Evolutionary conservation across 2,329 filamentous ascomycete species (phyloP).

Genomic region (Aspergillus latus): DNA sequence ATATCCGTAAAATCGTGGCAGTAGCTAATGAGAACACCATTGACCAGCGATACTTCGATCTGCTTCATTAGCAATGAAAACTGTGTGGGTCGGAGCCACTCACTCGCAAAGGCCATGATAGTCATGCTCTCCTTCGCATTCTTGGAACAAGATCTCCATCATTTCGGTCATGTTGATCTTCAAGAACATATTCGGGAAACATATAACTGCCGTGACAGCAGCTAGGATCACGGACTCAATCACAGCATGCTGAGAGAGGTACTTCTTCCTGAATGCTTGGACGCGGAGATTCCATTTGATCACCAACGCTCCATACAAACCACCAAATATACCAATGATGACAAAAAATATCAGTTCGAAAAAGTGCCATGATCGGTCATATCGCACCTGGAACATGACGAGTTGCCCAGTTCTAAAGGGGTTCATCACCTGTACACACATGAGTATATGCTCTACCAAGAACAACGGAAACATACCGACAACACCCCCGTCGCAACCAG

Average conservation of each 20-base stretch:
- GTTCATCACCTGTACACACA: constrained; percentile 70
- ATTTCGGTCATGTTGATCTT: constrained; percentile 99
- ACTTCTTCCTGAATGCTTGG: constrained; percentile 91
- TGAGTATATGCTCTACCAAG: not conserved
- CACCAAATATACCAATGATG: constrained; percentile 86
- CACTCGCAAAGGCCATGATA: constrained; percentile 87
- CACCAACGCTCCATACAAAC: constrained; percentile 91
- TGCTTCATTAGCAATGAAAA: constrained; percentile 22
- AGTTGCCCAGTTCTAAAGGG: constrained; percentile 95
- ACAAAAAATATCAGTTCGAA: constrained; percentile 95
- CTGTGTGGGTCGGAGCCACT: constrained; percentile 25
- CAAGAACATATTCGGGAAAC: constrained; percentile 93
- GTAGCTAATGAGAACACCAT: constrained; percentile 77
- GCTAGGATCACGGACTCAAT: constrained; percentile 84
- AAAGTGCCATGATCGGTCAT: constrained; percentile 96
- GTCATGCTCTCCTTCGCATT: constrained; percentile 85
- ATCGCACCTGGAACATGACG: constrained; percentile 98
- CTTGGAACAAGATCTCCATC: constrained; percentile 95
- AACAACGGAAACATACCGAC: constrained; percentile 52
- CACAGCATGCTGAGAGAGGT: constrained; percentile 78
- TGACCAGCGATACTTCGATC: constrained; percentile 65
- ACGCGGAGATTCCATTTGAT: constrained; percentile 96
- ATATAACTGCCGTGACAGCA: constrained; percentile 81
- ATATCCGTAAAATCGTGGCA: constrained; percentile 76
- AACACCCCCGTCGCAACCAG: constrained; percentile 90